Base-by-base conservation (phyloP, 345 rosid species). In the Euphorbia pulcherrima region DNA sequence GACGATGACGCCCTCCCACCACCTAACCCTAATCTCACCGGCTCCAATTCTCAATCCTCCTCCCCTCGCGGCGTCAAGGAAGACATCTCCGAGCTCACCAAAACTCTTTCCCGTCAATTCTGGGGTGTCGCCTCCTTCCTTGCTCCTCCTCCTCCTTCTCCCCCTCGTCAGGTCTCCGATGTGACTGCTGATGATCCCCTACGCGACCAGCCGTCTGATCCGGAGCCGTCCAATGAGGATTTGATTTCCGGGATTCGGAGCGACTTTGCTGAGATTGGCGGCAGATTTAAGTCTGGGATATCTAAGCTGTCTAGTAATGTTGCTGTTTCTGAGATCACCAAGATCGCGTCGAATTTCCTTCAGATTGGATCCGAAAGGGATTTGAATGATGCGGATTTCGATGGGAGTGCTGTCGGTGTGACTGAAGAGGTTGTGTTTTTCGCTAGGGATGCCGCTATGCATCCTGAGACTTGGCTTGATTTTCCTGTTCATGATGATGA, bases 71-170 rank as follows among this genome's bases (percentile, higher is more conserved):
- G 97, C 62, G 87, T 91, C 65, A 88, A 86, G 68, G 96, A 87
- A 64, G 99, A 94, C 77, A 81, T 94, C 47, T 80, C 92, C 46
- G 96, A 89, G 81, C 82, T 91, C 64, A 83, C 88, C 20, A 81
- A 87, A 77, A 83, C 92, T 80, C 86, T 94, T 40, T 75, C 85
- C 24, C 89, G 90, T 59, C 90, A 86, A 60, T 82, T 91, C 78
- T 91, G 97, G 69, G 97, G 97, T 29, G 97, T 91, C 20, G 97
- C 99, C 26, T 89, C 91, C 70, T 89, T 94, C 77, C 93, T 91
- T 68, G 92, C 97, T 17, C 97, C 97, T 14, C 84, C 88, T 13
- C 92, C 96, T 0, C 39, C 62, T 35, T 39, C 37, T 2, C 40
- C 27, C 20, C n/a, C 71, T 47, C 41, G 24, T 58, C 77, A 53